Base-by-base conservation (phyloP, 2,329 filamentous ascomycete genomes). In the Claviceps humidiphila region DNA sequence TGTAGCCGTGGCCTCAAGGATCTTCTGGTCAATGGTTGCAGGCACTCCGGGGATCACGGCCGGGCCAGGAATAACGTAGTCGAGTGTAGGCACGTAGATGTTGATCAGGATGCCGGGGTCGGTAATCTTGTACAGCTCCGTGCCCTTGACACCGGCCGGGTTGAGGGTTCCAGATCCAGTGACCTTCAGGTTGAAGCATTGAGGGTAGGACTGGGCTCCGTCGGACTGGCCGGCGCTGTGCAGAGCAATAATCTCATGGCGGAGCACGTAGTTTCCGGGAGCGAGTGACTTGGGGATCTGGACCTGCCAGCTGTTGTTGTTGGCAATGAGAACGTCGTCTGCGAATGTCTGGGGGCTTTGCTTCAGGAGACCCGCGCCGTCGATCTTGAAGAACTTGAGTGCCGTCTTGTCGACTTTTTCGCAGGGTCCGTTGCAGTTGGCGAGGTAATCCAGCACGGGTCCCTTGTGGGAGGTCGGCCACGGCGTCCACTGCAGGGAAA, bases 241-340 rank as follows among this genome's bases (percentile, higher is more conserved):
- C 5, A 79, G 70, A 20, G 71, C 74, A 52, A 79, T 76, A 55
- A 77, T 75, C 60, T 78, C 75, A 58, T 78, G 74, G 7, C 75
- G 73, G 40, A 79, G 67, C 47, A 79, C 74, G 54, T 79, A 78
- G 64, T 77, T 76, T 1, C 76, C 75, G 5, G 73, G 59, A 1
- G 66, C 69, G 38, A 78, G 68, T 55, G 64, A 65, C 51, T 64
- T 60, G 38, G 76, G 76, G 51, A 78, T 73, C 7, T 69, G 72
- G 24, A 77, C 68, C 43, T 69, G 69, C 71, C 73, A 76, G 53
- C 66, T 73, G 64, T 74, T 72, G 61, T 74, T 77, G 59, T 75
- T 74, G 47, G 67, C 61, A 56, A 74, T 72, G 55, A 81, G 60
- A 5, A 73, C 61, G 52, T 70, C 69, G 8, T 69, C 66, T 11